Base-by-base conservation (phyloP, 257 asterid species). In the Eucommia ulmoides region DNA sequence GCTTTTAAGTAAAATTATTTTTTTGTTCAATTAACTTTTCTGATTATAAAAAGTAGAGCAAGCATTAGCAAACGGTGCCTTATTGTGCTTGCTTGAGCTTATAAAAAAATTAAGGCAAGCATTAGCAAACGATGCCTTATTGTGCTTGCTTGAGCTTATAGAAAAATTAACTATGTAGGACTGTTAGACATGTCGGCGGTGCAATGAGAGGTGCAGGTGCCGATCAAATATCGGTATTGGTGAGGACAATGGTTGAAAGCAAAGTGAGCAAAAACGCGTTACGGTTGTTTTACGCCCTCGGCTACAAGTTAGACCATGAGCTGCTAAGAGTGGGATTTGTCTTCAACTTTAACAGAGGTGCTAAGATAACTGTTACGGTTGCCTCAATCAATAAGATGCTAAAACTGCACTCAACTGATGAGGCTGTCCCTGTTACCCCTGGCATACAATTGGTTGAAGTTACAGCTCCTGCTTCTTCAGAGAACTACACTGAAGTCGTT, bases 391-490 rank as follows among this genome's bases (percentile, higher is more conserved):
- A 75, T 67, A 91, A 86, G 74, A 91, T 91, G 96, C 74, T 77
- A 65, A 91, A 86, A 63, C 78, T 79, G 49, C 99, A 91, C 50
- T 74, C 96, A 22, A 83, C 88, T 0, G 95, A 91, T 23, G 99
- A 91, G 6, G 88, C 96, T 10, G 86, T 81, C 52, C 89, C 96
- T 1, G 78, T 91, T 19, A 91, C 96, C 2, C 95, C 93, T 0
- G 99, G 96, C 50, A 83, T 91, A 54, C 99, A 91, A 73, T 68
- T 91, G 25, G 99, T 91, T 42, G 96, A 86, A 70, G 96, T 83
- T 49, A 85, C 96, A 1, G 92, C 93, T 61, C 94, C 93, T 52
- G 88, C 96, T 8, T 70, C 94, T 9, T 72, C 99, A 9, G 96
- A 91, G 62, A 91, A 79, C 64, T 91, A 91, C 65, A 52, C 66